Percentiles rank a stretch among this genome's conserved stretches.
These are phyloP conservation scores for Iodosphaeria phyllophila DNA, from an alignment of 2,329 filamentous ascomycete genomes.

Conservation along the genomic window DNA sequence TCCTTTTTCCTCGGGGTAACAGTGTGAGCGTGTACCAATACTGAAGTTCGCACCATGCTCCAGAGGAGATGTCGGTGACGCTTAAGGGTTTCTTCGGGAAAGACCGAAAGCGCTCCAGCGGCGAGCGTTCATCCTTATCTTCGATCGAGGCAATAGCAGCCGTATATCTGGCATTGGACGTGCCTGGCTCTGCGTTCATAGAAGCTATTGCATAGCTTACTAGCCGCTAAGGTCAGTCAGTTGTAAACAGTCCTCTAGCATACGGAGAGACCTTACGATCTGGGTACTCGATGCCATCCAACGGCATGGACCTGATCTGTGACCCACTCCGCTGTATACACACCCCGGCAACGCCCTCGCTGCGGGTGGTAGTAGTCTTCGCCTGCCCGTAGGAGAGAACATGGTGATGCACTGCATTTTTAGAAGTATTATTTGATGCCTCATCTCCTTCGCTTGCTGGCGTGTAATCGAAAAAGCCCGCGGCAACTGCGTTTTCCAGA, in stretches of 20 bases:
- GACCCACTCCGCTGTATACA: neutral
- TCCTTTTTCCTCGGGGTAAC: constrained; percentile 52
- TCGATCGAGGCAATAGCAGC: no score
- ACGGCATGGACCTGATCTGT: constrained; percentile 2
- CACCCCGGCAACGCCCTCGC: no score
- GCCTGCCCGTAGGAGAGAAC: constrained; percentile 1
- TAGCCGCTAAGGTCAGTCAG: constrained; percentile 51
- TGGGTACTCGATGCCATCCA: constrained; percentile 23
- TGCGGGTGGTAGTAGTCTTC: constrained; percentile 1
- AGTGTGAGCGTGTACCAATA: constrained; percentile 74
- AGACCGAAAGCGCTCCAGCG: constrained; percentile 61
- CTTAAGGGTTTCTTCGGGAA: constrained; percentile 63
- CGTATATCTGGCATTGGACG: no score
- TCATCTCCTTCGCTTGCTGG: neutral
- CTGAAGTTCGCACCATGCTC: constrained; percentile 91
- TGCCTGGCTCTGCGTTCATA: constrained; percentile 7
- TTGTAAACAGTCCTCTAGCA: constrained; percentile 8
- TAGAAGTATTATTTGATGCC: no score
- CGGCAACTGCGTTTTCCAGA: constrained; percentile 1
- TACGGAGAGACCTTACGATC: constrained; percentile 25
- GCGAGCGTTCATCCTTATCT: constrained; percentile 27
- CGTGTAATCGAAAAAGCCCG: neutral
- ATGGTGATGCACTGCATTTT: no score
- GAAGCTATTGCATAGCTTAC: constrained; percentile 29
- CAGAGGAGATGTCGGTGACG: constrained; percentile 74